A percentile compares a stretch with the other conserved stretches of the same genome.
These are phyloP conservation scores for Hysterangium stoloniferum DNA, from an alignment of 768 basidiomycete genomes.

Conservation along the genomic window DNA sequence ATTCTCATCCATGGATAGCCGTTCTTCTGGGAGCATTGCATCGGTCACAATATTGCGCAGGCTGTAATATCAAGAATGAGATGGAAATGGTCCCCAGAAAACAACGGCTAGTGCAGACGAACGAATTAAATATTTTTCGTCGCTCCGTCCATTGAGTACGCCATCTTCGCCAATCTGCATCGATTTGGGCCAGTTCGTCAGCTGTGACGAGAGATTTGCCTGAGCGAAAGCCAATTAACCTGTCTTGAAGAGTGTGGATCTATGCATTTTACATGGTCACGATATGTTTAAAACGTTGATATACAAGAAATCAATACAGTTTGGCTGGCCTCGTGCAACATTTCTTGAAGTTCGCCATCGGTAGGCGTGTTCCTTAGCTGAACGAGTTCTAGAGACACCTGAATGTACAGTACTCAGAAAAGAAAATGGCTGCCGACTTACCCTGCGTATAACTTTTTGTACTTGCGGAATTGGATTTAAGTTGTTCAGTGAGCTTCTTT, in stretches of 20 bases:
- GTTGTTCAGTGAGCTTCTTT: conserved; percentile 49
- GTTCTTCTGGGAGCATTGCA: conserved; percentile 56
- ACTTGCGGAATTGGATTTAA: conserved; percentile 43
- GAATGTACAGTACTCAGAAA: background rate
- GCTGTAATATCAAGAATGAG: conserved; percentile 30
- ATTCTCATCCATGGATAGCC: conserved; percentile 58
- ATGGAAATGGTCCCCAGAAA: background rate
- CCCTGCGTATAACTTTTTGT: conserved; percentile 44
- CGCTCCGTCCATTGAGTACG: conserved; percentile 72
- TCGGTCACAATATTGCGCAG: conserved; percentile 73
- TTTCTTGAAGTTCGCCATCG: conserved; percentile 51
- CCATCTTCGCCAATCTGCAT: conserved; percentile 75
- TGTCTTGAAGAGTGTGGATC: conserved; percentile 40
- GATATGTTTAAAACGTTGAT: conserved; percentile 12
- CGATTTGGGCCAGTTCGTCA: conserved; percentile 60
- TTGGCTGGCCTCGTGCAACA: conserved; percentile 42
- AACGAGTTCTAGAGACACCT: conserved; percentile 45
- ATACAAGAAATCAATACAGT: conserved; percentile 35
- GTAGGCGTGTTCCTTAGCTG: conserved; percentile 61
- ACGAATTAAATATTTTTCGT: conserved; percentile 71
- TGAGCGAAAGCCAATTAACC: conserved; percentile 57
- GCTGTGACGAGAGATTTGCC: conserved; percentile 62
- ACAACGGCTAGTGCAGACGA: conserved; percentile 26
- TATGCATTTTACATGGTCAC: conserved; percentile 21
- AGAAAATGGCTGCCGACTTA: conserved; percentile 17